These are phyloP conservation scores for Bromus sterilis DNA, from an alignment of 176 grass and related monocot genomes.

Conservation along the genomic window DNA sequence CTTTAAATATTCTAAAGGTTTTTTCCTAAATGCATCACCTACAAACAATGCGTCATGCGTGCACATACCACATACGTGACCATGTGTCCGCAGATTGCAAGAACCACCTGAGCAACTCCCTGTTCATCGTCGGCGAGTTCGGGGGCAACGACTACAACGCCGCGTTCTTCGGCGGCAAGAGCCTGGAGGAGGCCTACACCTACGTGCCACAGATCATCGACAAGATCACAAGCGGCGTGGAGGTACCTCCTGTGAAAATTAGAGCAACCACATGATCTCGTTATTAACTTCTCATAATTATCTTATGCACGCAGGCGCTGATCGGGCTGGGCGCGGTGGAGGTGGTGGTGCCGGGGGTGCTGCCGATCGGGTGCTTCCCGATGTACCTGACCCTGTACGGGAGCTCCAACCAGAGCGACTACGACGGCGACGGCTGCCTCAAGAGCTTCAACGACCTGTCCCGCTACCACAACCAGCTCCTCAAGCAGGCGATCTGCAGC, in stretches of 20 bases:
- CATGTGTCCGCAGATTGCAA: constrained; percentile 33
- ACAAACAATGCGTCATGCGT: too few relatives aligned
- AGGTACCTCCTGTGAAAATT: constrained; percentile 24
- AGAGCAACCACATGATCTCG: background rate
- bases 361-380: constrained; percentile 78
- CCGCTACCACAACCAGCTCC: constrained; percentile 57
- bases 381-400: constrained; percentile 66
- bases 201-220: constrained; percentile 49
- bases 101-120: constrained; percentile 36
- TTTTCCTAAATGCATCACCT: background rate
- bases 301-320: constrained; percentile 30
- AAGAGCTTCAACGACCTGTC: constrained; percentile 55
- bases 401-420: constrained; percentile 42
- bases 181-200: constrained; percentile 32
- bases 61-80: too few relatives aligned
- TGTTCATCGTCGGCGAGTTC: constrained; percentile 69
- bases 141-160: constrained; percentile 91
- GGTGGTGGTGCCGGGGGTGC: constrained; percentile 64
- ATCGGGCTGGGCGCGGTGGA: constrained; percentile 56
- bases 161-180: constrained; percentile 42
- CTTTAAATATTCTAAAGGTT: background rate
- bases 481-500: constrained; percentile 26
- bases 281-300: too few relatives aligned
- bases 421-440: constrained; percentile 62
- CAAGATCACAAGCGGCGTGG: constrained; percentile 44